Evolutionary conservation across 345 rosid genomes (phyloP).

Genomic region (Rhodomyrtus tomentosa): DNA sequence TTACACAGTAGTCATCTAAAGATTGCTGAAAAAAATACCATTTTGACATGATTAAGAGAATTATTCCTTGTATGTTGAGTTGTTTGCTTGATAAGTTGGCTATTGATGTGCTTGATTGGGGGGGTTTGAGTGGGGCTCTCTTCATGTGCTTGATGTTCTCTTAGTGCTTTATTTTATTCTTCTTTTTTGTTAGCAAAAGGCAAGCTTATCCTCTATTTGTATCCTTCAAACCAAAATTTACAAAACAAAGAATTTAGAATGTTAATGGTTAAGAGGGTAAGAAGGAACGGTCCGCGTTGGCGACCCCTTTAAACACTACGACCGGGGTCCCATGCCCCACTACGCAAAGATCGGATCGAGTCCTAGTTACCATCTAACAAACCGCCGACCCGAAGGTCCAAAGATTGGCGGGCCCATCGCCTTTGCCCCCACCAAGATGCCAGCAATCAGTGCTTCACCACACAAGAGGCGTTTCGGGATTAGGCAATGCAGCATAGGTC

Average conservation of each 20-base stretch:
- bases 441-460: not conserved
- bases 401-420: fast-evolving
- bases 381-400: not conserved
- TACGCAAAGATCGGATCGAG: not conserved
- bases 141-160: not conserved
- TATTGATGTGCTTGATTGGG: not conserved
- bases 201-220: not conserved
- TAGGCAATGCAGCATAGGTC: too few species aligned
- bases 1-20: too few species aligned
- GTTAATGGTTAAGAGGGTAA: not conserved
- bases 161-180: not conserved
- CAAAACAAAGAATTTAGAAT: not conserved
- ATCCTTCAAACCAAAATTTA: too few species aligned
- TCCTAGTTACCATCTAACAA: too few species aligned
- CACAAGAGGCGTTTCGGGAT: too few species aligned
- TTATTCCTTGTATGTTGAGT: not conserved
- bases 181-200: not conserved
- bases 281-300: not conserved
- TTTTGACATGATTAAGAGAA: not conserved
- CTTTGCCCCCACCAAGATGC: not conserved
- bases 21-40: too few species aligned
- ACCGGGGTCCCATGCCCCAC: too few species aligned
- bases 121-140: not conserved
- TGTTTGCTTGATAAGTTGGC: not conserved
- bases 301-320: not conserved